Percentiles rank a stretch among this genome's conserved stretches.
These are phyloP conservation scores for Chlorella variabilis DNA, from an alignment of 163 green algal species.

Conservation along the genomic window DNA sequence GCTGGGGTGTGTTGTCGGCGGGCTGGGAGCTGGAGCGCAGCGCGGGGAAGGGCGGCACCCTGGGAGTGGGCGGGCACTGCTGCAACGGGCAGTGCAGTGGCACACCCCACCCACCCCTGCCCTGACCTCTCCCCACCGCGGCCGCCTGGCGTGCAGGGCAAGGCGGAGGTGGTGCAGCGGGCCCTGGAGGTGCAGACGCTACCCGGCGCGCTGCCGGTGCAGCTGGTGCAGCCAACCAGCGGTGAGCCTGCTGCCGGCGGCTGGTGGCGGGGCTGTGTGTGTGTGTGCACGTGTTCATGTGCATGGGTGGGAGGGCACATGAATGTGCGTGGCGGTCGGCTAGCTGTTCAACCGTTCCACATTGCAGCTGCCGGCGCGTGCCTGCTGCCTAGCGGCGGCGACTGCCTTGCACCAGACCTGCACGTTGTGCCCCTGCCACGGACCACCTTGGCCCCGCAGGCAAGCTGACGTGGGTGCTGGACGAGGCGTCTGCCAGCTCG, in stretches of 20 bases:
- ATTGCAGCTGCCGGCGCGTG: neutral
- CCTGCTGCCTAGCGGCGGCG: neutral
- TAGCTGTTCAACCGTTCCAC: no score
- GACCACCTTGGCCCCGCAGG: conserved; percentile 22
- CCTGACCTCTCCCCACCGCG: no score
- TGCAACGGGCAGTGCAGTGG: no score
- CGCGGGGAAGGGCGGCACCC: no score
- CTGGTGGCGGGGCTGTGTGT: no score
- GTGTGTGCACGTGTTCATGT: no score
- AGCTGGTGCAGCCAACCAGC: conserved; percentile 81
- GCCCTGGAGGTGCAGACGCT: conserved; percentile 90
- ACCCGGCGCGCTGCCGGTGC: conserved; percentile 88
- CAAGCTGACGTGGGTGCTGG: conserved; percentile 85
- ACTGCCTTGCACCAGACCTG: neutral
- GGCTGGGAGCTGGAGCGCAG: no score
- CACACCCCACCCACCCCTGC: no score
- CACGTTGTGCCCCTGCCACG: neutral
- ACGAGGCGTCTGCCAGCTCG: conserved; percentile 69
- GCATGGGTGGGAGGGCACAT: no score
- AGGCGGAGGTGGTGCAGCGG: conserved; percentile 92
- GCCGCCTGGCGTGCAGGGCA: conserved; percentile 68
- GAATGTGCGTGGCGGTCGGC: no score
- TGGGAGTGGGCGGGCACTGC: no score
- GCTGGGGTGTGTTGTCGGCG: no score
- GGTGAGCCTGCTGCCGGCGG: neutral